Percentiles rank a stretch among this genome's conserved stretches.
These are phyloP conservation scores for Tanacetum coccineum DNA, from an alignment of 129 eudicot genomes.

Conservation along the genomic window DNA sequence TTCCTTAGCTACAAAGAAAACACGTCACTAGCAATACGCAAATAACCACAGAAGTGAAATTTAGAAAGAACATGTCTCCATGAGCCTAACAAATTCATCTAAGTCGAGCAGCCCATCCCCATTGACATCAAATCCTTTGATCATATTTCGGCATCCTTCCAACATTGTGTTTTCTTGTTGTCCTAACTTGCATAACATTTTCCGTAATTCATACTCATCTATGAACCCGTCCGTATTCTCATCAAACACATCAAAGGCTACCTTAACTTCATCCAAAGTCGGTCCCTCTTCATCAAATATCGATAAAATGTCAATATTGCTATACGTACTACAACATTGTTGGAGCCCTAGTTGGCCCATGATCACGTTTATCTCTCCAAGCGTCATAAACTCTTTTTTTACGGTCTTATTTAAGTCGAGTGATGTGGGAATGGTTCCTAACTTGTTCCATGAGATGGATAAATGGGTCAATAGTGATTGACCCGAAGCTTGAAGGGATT, in stretches of 20 bases:
- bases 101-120: conserved; percentile 58
- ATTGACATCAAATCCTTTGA: conserved; percentile 44
- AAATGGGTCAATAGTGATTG: background rate
- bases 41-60: no score
- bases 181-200: conserved; percentile 32
- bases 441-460: conserved; percentile 14
- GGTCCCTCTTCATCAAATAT: conserved; percentile 53
- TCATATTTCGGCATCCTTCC: conserved; percentile 49
- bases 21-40: background rate
- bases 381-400: conserved; percentile 16
- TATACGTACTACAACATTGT: background rate
- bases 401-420: conserved; percentile 4
- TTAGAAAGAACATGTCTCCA: conserved; percentile 31
- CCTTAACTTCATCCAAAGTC: conserved; percentile 38
- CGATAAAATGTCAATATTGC: conserved; percentile 28
- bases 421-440: conserved; percentile 12
- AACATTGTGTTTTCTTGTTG: conserved; percentile 22
- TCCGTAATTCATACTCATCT: conserved; percentile 48
- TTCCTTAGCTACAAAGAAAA: background rate
- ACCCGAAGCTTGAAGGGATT: conserved; percentile 9
- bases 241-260: conserved; percentile 56
- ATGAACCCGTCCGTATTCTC: conserved; percentile 59
- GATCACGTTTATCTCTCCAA: conserved; percentile 28
- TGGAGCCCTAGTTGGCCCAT: conserved; percentile 23
- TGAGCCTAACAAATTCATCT: conserved; percentile 39